These are phyloP conservation scores for Berberis thunbergii DNA, from an alignment of 164 flowering plant genomes.

Conservation along the genomic window DNA sequence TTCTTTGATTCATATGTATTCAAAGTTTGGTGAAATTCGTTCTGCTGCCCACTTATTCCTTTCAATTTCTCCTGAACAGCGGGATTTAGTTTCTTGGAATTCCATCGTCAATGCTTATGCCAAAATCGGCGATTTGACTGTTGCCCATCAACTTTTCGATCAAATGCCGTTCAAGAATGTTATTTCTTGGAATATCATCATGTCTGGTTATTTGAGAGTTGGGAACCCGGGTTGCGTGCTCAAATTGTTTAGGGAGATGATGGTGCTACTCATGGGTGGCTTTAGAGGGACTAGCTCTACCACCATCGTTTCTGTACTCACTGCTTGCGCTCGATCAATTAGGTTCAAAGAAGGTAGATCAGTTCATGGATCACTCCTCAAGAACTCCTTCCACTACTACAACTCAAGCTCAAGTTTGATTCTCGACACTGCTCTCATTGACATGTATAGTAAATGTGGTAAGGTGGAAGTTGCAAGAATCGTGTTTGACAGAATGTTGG, in stretches of 20 bases:
- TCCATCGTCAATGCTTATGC: constrained; percentile 37
- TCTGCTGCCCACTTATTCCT: constrained; percentile 37
- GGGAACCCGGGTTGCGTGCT: constrained; percentile 49
- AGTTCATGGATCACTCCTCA: constrained; percentile 46
- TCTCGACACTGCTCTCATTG: constrained; percentile 46
- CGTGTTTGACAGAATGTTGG: constrained; percentile 39
- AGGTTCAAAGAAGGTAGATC: constrained; percentile 65
- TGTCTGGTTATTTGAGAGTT: constrained; percentile 40
- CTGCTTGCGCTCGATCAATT: constrained; percentile 58
- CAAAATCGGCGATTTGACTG: constrained; percentile 25
- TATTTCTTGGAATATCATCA: constrained; percentile 62
- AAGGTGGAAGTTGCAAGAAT: constrained; percentile 34
- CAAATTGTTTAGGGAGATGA: constrained; percentile 64
- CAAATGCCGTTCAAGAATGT: constrained; percentile 51
- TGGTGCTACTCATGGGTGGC: constrained; percentile 8
- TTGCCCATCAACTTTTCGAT: constrained; percentile 46
- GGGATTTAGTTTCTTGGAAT: constrained; percentile 62
- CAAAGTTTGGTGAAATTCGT: constrained; percentile 29
- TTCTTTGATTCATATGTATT: constrained; percentile 56
- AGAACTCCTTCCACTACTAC: constrained; percentile 1
- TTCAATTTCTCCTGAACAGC: constrained; percentile 27
- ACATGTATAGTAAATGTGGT: constrained; percentile 62
- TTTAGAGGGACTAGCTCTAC: constrained; percentile 23
- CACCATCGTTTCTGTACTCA: constrained; percentile 42
- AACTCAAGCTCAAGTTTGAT: constrained; percentile 24